Percentiles rank a stretch among this genome's conserved stretches.
phyloP scores from a whole-genome alignment of 352 stramenopile genomes.

The Globisporangium okanoganense region DNA sequence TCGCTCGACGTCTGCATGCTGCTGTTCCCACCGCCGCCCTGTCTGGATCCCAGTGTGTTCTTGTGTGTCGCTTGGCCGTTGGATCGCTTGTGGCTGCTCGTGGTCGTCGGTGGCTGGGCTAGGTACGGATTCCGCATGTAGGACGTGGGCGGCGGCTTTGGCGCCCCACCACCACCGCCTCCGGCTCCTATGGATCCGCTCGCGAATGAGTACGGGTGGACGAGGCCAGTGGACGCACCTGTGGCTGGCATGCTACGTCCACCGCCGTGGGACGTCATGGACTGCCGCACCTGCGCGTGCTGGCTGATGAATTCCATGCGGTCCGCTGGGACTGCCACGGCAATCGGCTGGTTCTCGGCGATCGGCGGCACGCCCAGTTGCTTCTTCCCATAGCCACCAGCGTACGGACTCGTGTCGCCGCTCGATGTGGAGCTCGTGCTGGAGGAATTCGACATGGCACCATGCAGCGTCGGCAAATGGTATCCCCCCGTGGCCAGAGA shows the following conservation, averaged over 20 bases:
- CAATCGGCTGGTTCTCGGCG: slow-evolving; percentile 27
- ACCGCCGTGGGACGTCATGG: slow-evolving; percentile 62
- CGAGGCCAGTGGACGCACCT: neutral
- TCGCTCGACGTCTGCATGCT: slow-evolving; percentile 42
- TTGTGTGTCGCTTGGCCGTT: slow-evolving; percentile 12
- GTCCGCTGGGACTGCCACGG: slow-evolving; percentile 20
- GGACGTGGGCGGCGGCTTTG: slow-evolving; percentile 42
- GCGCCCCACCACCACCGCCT: slow-evolving; percentile 12
- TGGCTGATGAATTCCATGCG: slow-evolving; percentile 40
- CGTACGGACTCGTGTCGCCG: slow-evolving; percentile 15
- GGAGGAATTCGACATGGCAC: slow-evolving; percentile 2
- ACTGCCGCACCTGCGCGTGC: slow-evolving; percentile 30
- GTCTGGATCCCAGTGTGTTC: neutral
- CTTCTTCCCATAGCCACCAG: slow-evolving; percentile 16
- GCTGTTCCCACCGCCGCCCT: slow-evolving; percentile 1
- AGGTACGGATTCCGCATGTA: slow-evolving; percentile 50
- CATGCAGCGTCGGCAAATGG: slow-evolving; percentile 13
- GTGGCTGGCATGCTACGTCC: neutral
- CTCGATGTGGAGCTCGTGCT: neutral
- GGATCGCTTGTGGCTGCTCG: slow-evolving; percentile 23
- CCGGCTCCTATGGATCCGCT: neutral
- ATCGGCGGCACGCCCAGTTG: slow-evolving; percentile 25
- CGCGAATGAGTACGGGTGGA: slow-evolving; percentile 33
- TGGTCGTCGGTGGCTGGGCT: slow-evolving; percentile 6
- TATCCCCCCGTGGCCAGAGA: slow-evolving; percentile 2